These are phyloP conservation scores for Botrytis medusae DNA, from an alignment of 2,329 filamentous ascomycete genomes.

Conservation along the genomic window DNA sequence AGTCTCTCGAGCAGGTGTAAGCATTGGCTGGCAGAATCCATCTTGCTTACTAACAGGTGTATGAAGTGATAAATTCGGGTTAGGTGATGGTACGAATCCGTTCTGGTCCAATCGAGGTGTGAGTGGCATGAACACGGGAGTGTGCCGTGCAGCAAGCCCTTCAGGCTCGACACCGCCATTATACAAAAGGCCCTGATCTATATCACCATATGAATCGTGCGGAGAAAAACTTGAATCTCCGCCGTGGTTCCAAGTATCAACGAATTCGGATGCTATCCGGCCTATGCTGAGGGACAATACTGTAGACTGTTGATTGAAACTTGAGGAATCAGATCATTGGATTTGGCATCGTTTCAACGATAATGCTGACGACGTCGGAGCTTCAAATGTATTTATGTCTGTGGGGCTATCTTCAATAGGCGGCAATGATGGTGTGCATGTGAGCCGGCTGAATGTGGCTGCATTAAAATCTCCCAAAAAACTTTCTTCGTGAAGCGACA, in stretches of 20 bases:
- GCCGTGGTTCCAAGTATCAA: not conserved
- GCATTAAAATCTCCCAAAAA: not conserved
- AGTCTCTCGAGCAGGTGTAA: not conserved
- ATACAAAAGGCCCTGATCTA: not conserved
- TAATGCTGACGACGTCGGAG: not conserved
- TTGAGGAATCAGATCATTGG: not conserved
- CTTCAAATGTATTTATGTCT: not conserved
- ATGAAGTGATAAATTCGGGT: not conserved
- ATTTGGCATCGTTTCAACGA: not conserved
- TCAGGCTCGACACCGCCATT: not conserved
- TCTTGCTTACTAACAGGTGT: not conserved
- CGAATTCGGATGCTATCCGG: not conserved
- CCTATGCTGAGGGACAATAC: not conserved
- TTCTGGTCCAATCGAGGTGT: conserved; percentile 1
- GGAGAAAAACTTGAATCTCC: not conserved
- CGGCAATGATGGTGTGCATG: not conserved
- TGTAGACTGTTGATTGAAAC: not conserved
- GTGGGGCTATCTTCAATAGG: not conserved
- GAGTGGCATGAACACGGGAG: not conserved
- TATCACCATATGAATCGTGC: not conserved
- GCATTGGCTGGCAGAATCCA: not conserved
- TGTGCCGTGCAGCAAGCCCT: not conserved
- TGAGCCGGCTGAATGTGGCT: not conserved
- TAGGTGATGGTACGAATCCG: not conserved
- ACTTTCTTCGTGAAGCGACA: not conserved